A percentile compares a stretch with the other conserved stretches of the same genome.
Conservation (phyloP, 2,329 filamentous ascomycete species). For the Aphanocladium album region DNA sequence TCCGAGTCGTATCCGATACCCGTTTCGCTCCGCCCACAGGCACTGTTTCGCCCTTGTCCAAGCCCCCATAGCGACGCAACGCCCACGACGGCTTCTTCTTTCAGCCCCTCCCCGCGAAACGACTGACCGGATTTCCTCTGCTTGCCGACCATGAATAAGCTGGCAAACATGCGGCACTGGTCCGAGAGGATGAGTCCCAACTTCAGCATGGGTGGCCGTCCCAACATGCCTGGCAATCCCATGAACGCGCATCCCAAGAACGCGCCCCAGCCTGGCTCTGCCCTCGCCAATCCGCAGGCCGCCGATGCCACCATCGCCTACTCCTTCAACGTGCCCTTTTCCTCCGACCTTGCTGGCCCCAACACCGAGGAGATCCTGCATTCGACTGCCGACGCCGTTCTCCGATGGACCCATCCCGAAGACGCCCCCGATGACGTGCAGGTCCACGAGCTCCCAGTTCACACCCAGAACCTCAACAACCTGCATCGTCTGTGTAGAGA, state of each 20-base stretch:
- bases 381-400: conserved; percentile 79
- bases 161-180: conserved; percentile 69
- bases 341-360: conserved; percentile 84
- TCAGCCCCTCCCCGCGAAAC: not conserved
- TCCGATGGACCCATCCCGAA: conserved; percentile 90
- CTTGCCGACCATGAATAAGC: conserved; percentile 61
- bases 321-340: conserved; percentile 96
- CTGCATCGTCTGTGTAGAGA: conserved; percentile 76
- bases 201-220: conserved; percentile 56
- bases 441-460: conserved; percentile 85
- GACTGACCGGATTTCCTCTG: not conserved
- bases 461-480: conserved; percentile 77
- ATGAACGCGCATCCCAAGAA: conserved; percentile 56
- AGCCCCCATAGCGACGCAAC: not conserved
- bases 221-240: conserved; percentile 50
- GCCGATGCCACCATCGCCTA: conserved; percentile 79
- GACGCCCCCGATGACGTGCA: conserved; percentile 79
- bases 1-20: conserved; percentile 1
- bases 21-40: not conserved
- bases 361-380: conserved; percentile 94
- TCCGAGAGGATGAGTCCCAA: conserved; percentile 64
- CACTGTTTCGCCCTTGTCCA: not conserved
- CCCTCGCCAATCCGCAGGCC: conserved; percentile 62
- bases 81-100: not conserved
- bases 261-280: conserved; percentile 45